These are phyloP conservation scores for Cryphonectria carpinicola DNA, from an alignment of 2,329 filamentous ascomycete species.

Conservation along the genomic window DNA sequence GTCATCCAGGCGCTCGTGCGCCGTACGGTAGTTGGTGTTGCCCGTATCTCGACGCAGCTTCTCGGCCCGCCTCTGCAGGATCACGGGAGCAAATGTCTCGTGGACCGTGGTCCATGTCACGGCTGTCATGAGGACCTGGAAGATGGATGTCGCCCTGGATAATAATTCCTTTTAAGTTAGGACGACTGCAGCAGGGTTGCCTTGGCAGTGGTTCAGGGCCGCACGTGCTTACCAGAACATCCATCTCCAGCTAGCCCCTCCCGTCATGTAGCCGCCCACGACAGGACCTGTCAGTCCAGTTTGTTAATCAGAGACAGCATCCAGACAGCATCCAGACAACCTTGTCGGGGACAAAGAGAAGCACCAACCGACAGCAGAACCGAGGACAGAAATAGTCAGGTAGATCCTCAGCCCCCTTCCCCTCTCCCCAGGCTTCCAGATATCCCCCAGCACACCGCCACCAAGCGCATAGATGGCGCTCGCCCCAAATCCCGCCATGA, in stretches of 20 bases:
- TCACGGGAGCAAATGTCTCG: slow-evolving; percentile 45
- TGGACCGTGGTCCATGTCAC: slow-evolving; percentile 39
- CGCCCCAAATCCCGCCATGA: slow-evolving; percentile 54
- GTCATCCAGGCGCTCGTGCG: slow-evolving; percentile 43
- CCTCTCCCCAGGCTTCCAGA: slow-evolving; percentile 51
- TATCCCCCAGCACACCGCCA: slow-evolving; percentile 51
- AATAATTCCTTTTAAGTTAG: background rate
- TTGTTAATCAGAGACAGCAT: background rate
- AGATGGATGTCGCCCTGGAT: slow-evolving; percentile 41
- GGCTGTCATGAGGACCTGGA: slow-evolving; percentile 43
- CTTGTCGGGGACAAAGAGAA: background rate
- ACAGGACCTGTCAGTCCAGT: slow-evolving; percentile 34
- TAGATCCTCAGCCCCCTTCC: slow-evolving; percentile 46
- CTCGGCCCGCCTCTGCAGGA: slow-evolving; percentile 34
- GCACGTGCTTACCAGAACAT: slow-evolving; percentile 43
- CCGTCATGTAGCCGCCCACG: slow-evolving; percentile 45
- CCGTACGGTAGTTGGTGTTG: slow-evolving; percentile 37
- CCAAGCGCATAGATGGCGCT: slow-evolving; percentile 50
- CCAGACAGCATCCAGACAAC: background rate
- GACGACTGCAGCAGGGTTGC: background rate
- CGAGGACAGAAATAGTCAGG: slow-evolving; percentile 45
- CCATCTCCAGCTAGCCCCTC: slow-evolving; percentile 47
- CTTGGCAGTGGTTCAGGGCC: background rate
- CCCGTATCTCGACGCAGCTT: slow-evolving; percentile 14
- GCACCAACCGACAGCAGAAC: slow-evolving; percentile 40